Percentiles rank a stretch among this genome's conserved stretches.
Evolutionary conservation across 1,284 basidiomycete species (phyloP).

Genomic region (Cryptococcus amylolentus): DNA sequence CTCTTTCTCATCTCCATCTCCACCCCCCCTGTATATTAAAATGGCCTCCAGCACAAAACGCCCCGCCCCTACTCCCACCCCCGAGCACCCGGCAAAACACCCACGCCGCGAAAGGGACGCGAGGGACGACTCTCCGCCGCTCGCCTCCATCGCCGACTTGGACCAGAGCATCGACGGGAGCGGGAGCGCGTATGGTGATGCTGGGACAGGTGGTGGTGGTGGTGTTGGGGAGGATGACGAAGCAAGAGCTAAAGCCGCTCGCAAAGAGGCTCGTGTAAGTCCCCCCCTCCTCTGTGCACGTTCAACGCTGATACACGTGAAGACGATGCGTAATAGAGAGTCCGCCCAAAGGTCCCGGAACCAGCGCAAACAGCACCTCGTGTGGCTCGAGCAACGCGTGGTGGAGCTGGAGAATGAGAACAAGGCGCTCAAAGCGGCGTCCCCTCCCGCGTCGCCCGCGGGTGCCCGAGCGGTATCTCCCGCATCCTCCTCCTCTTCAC

Average conservation of each 20-base stretch:
- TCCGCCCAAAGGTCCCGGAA: slow-evolving; percentile 47
- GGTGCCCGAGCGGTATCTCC: slow-evolving; percentile 2
- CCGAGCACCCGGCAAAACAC: neutral
- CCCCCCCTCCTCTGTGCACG: neutral
- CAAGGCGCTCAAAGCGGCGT: slow-evolving; percentile 24
- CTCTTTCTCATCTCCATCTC: neutral
- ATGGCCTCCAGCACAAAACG: neutral
- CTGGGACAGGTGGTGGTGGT: neutral
- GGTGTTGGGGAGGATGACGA: slow-evolving; percentile 26
- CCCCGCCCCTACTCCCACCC: neutral
- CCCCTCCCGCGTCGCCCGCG: slow-evolving; percentile 4
- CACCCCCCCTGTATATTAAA: neutral
- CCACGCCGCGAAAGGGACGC: neutral
- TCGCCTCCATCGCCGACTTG: neutral
- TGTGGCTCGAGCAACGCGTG: slow-evolving; percentile 44
- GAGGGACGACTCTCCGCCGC: neutral
- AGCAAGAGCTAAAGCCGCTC: slow-evolving; percentile 30
- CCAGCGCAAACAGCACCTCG: slow-evolving; percentile 47
- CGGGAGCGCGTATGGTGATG: neutral
- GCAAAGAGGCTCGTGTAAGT: slow-evolving; percentile 44
- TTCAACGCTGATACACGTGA: neutral
- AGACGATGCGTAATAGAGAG: slow-evolving; percentile 45
- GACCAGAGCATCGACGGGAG: neutral
- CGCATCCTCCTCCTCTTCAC: slow-evolving; percentile 3
- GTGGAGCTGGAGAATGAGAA: slow-evolving; percentile 46